Base-by-base conservation (phyloP, 2,329 filamentous ascomycete species). In the Penicillium sp. region DNA sequence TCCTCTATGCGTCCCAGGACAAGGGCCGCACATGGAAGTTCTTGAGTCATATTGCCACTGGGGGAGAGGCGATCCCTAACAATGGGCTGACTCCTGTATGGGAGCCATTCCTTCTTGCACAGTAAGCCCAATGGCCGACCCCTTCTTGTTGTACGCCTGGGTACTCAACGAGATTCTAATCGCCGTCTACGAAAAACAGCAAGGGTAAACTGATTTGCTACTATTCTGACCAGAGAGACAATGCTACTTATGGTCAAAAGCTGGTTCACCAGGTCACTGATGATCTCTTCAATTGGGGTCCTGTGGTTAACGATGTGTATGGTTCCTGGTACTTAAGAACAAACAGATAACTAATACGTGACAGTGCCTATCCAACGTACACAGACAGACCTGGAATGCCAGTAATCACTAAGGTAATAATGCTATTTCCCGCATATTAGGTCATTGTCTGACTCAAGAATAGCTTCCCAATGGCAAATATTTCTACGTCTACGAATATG, bases 221-320 rank as follows among this genome's bases (percentile, higher is more conserved):
- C 80, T 91, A 91, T 78, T 88, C 88, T 1, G 90, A 91, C 73
- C 90, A 91, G 72, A 84, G 89, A 41, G 88, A 88, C 64, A 82
- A 87, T 65, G 78, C 79, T 1, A 74, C 71, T 2, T 81, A 91
- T 70, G 89, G 89, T 19, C 89, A 91, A 75, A 90, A 91, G 71
- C 81, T 91, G 45, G 82, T 86, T 3, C 88, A 91, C 73, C 88
- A 91, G 74, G 80, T 81, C 17, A 83, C 85, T 2, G 80, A 76
- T 1, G 86, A 91, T 69, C 79, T 90, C 21, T 75, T 79, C 61
- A 84, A 73, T 17, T 92, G 89, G 89, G 82, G 82, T 0, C 78
- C 85, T 3, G 82, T 89, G 54, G 81, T 88, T 63, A 88, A 91
- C 69, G 88, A 89, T 45, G 79, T 84, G 21, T 73, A 73, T 31